These are phyloP conservation scores for Paspalum vaginatum DNA, from an alignment of 176 grass and related monocot genomes.

Conservation along the genomic window DNA sequence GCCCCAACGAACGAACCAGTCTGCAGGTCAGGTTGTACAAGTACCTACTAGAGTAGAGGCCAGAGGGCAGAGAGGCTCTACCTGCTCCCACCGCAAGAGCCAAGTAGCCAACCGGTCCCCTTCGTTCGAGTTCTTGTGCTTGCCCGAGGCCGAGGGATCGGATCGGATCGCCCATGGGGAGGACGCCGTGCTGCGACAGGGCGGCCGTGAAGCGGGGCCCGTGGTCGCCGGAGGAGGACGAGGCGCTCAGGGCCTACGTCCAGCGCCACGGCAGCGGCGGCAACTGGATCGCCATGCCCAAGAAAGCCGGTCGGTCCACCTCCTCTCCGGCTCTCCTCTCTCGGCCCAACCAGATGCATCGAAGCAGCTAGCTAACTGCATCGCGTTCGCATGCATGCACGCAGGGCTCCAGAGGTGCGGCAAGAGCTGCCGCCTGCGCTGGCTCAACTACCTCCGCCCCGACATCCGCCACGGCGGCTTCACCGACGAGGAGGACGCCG, in stretches of 20 bases:
- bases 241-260: slow-evolving; percentile 65
- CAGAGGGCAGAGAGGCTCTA: too few relatives aligned
- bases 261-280: slow-evolving; percentile 65
- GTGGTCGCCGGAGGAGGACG: slow-evolving; percentile 91
- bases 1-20: too few relatives aligned
- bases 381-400: too few relatives aligned
- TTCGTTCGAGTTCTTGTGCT: too few relatives aligned
- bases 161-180: slow-evolving; percentile 75
- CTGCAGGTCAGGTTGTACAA: too few relatives aligned
- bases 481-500: slow-evolving; percentile 77
- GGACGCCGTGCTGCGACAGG: slow-evolving; percentile 90
- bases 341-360: too few relatives aligned
- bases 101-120: too few relatives aligned
- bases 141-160: too few relatives aligned
- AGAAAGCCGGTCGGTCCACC: slow-evolving; percentile 55
- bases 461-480: slow-evolving; percentile 87
- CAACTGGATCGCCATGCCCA: slow-evolving; percentile 86
- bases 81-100: too few relatives aligned
- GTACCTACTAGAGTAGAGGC: too few relatives aligned
- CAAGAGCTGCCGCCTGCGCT: slow-evolving; percentile 85
- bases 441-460: slow-evolving; percentile 93
- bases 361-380: too few relatives aligned
- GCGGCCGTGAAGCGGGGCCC: slow-evolving; percentile 81
- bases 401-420: slow-evolving; percentile 80
- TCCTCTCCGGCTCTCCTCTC: neutral